These are phyloP conservation scores for Edaphochlamys debaryana DNA, from an alignment of 139 green algal genomes.

Conservation along the genomic window DNA sequence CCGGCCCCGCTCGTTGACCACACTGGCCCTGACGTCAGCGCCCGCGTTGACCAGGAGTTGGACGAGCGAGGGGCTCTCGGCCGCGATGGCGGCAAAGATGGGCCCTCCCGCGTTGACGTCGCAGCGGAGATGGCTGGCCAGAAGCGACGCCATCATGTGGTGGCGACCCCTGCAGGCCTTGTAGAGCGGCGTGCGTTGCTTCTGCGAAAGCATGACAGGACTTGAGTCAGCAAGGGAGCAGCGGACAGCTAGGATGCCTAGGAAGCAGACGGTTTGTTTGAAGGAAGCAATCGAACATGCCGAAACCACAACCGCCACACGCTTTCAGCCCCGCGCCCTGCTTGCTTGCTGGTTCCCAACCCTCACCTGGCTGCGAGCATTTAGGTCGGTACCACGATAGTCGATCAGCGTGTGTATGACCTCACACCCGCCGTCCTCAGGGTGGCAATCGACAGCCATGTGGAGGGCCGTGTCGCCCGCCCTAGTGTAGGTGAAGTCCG, in stretches of 20 bases:
- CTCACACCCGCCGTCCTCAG: too few relatives aligned
- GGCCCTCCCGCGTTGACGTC: conserved; percentile 3
- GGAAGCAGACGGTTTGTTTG: neutral
- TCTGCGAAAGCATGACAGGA: neutral
- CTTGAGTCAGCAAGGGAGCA: neutral
- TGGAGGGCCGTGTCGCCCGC: conserved; percentile 9
- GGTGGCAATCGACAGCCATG: neutral
- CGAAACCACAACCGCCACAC: too few relatives aligned
- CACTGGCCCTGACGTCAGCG: neutral
- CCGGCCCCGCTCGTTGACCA: neutral
- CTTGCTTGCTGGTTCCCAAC: neutral
- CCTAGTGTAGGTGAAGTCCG: neutral
- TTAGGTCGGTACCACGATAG: too few relatives aligned
- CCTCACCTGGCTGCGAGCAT: neutral
- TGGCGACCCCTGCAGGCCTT: conserved; percentile 13
- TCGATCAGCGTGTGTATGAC: too few relatives aligned
- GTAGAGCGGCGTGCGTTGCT: conserved; percentile 12
- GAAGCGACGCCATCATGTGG: neutral
- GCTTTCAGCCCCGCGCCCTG: neutral
- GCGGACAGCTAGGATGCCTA: neutral
- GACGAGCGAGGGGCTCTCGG: neutral
- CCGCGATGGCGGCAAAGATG: conserved; percentile 17
- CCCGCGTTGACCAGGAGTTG: neutral
- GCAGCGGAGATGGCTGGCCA: neutral
- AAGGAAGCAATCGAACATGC: too few relatives aligned